Percentiles rank a stretch among this genome's conserved stretches.
These are phyloP conservation scores for Metschnikowia orientalis DNA, from an alignment of 805 yeast species.

Conservation along the genomic window DNA sequence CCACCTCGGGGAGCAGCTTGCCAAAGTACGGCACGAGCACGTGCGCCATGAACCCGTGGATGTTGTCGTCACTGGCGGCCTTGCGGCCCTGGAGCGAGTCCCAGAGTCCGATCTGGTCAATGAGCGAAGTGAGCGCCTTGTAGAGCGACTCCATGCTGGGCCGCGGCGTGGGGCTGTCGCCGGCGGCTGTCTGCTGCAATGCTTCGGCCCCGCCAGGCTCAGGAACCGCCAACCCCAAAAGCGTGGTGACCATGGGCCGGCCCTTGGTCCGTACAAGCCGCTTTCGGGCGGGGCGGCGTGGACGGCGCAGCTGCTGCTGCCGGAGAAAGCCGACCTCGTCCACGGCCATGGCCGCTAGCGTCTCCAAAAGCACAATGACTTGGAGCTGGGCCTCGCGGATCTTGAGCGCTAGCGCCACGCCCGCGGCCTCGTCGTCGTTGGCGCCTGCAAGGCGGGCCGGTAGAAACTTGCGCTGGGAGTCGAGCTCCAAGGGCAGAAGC, in stretches of 20 bases:
- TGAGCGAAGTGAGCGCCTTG: slow-evolving; percentile 35
- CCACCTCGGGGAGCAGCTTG: slow-evolving; percentile 43
- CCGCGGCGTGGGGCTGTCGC: slow-evolving; percentile 21
- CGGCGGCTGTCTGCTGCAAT: slow-evolving; percentile 3
- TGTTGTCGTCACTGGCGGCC: slow-evolving; percentile 33
- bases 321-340: slow-evolving; percentile 35
- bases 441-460: neutral
- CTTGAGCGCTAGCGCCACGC: slow-evolving; percentile 40
- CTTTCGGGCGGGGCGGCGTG: slow-evolving; percentile 11
- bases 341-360: slow-evolving; percentile 30
- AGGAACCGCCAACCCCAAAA: slow-evolving; percentile 37
- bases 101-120: slow-evolving; percentile 53
- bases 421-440: slow-evolving; percentile 20
- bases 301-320: neutral
- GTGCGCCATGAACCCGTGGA: slow-evolving; percentile 46
- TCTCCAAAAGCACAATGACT: slow-evolving; percentile 44
- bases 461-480: neutral
- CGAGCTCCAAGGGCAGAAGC: neutral
- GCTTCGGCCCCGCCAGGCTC: slow-evolving; percentile 4
- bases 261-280: slow-evolving; percentile 21
- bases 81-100: slow-evolving; percentile 43
- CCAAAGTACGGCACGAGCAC: slow-evolving; percentile 52
- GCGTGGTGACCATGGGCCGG: slow-evolving; percentile 36
- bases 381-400: slow-evolving; percentile 56
- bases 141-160: slow-evolving; percentile 16